Base-by-base conservation (phyloP, 805 yeast genomes). In the Naumovozyma baii region DNA sequence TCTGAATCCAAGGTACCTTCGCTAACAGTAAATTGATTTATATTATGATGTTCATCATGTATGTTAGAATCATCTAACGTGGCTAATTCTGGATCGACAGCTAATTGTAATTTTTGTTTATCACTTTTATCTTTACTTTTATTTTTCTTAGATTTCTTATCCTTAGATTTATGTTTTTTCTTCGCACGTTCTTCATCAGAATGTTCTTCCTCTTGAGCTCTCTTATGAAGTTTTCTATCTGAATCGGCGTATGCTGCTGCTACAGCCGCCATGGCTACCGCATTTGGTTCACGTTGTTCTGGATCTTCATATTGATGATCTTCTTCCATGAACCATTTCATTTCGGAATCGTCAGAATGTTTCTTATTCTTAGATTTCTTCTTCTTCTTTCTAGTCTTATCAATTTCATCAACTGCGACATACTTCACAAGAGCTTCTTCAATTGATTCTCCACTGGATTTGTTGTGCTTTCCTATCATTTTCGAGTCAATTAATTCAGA, bases 371-470 rank as follows among this genome's bases (percentile, higher is more conserved):
- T 33, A 36, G 22, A 39, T 39, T 20, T 44, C 31, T 20, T 34
- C 32, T 19, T 44, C 44, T n/a, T 36, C 44, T 9, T 51, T 54
- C 45, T 29, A 9, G 35, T 26, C 13, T 39, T 34, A 14, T 17
- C 13, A 20, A 28, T 18, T 17, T 18, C 19, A 19, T 40, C 19
- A 5, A 80, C 82, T 15, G 82, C 85, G 12, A 81, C 90, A 48
- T 74, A 74, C 40, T 74, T 70, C 74, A 82, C 69, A 14, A 83
- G 87, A 0, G 87, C 92, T 14, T 83, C 92, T 51, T 81, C 92
- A 2, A 81, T 92, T 41, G 70, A 63, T 30, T 61, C 66, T 34
- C 61, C 31, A 29, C 14, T 19, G 13, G 18, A 10, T 10, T 10
- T 22, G 10, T 10, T 22, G 10, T 22, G 26, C 10, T 22, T 22